Evolutionary conservation across 768 basidiomycete species (phyloP).

Genomic region (Boletus vinaceobasis): DNA sequence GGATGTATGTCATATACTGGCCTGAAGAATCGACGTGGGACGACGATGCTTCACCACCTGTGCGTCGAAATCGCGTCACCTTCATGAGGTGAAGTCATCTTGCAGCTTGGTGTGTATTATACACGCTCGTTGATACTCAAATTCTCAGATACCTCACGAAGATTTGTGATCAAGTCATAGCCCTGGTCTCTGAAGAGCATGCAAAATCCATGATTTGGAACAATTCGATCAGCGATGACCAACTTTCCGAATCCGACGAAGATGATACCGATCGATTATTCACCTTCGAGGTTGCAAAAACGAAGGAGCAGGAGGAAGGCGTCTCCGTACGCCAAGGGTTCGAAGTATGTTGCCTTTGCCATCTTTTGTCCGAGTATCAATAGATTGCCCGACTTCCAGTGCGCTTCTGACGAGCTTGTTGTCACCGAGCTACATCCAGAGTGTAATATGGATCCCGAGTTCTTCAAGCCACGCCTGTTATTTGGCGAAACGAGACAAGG

Average conservation of each 20-base stretch:
- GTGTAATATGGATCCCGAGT: constrained; percentile 14
- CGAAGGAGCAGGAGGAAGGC: constrained; percentile 53
- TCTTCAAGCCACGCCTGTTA: constrained; percentile 33
- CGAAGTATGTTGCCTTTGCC: constrained; percentile 28
- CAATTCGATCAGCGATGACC: constrained; percentile 28
- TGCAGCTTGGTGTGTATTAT: background rate
- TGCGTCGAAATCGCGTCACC: constrained; percentile 50
- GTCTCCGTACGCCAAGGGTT: constrained; percentile 46
- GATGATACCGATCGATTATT: constrained; percentile 51
- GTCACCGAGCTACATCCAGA: constrained; percentile 19
- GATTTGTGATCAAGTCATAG: constrained; percentile 51
- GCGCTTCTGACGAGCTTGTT: constrained; percentile 18
- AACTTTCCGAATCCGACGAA: constrained; percentile 26
- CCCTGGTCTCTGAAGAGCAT: constrained; percentile 48
- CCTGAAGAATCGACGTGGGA: constrained; percentile 60
- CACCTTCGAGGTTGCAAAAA: constrained; percentile 55
- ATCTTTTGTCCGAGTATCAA: background rate
- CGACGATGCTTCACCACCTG: constrained; percentile 45
- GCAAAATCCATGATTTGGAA: constrained; percentile 44
- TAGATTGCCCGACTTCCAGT: background rate
- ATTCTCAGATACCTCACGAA: constrained; percentile 53
- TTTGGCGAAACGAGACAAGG: constrained; percentile 43
- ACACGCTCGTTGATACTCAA: background rate
- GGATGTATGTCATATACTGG: constrained; percentile 57
- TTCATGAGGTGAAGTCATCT: constrained; percentile 50